A percentile compares a stretch with the other conserved stretches of the same genome.
phyloP scores from a whole-genome alignment of 768 basidiomycete species.

The Phanerodontia chrysosporium region DNA sequence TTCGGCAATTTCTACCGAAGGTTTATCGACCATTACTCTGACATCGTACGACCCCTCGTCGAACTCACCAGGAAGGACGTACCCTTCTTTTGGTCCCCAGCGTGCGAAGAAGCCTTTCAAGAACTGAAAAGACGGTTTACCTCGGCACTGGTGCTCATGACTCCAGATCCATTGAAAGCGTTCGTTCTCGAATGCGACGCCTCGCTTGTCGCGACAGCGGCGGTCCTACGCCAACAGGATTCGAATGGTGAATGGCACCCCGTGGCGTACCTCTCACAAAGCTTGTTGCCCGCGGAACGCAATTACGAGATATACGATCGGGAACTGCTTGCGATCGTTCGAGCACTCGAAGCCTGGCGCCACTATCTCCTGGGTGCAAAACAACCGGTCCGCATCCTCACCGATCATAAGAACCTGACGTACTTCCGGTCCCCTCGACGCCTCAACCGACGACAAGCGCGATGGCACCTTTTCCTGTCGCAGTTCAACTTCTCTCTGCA shows the following conservation, averaged over 20 bases:
- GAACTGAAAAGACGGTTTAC: constrained; percentile 19
- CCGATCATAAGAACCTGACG: constrained; percentile 30
- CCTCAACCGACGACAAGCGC: constrained; percentile 28
- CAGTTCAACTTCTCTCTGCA: constrained; percentile 16
- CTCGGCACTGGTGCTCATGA: constrained; percentile 14
- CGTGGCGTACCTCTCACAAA: constrained; percentile 11
- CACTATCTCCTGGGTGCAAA: constrained; percentile 21
- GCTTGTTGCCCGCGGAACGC: constrained; percentile 18
- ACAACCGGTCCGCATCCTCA: constrained; percentile 17
- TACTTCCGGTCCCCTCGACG: constrained; percentile 22
- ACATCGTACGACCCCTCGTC: constrained; percentile 14
- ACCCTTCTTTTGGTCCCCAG: constrained; percentile 8
- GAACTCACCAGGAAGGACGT: constrained; percentile 14
- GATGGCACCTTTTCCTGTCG: constrained; percentile 23
- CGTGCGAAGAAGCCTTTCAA: constrained; percentile 14
- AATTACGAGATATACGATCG: constrained; percentile 32
- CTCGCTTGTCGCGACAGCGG: constrained; percentile 24
- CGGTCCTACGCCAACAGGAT: constrained; percentile 23
- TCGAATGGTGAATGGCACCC: constrained; percentile 10
- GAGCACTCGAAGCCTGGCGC: constrained; percentile 21
- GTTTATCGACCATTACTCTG: constrained; percentile 26
- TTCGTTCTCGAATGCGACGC: constrained; percentile 19
- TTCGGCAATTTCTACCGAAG: constrained; percentile 27
- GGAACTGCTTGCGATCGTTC: constrained; percentile 34
- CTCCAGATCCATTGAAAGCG: constrained; percentile 7